Evolutionary conservation across 768 basidiomycete species (phyloP), one percentile per base, ranked within the genome.

Genomic region (Boletus barrowsii): DNA sequence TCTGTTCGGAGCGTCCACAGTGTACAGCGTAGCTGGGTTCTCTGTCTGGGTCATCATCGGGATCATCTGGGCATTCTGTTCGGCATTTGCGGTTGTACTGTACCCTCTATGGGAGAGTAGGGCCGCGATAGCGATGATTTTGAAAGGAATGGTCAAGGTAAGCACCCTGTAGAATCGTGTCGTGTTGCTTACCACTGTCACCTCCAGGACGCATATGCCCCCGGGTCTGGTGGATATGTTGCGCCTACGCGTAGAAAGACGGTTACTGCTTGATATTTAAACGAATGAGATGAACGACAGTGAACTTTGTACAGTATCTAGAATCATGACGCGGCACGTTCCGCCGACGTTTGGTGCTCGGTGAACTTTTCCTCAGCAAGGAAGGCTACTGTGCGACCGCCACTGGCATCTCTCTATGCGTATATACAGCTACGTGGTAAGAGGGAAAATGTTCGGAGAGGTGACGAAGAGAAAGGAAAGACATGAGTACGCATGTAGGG

Each of bases 61-160:
- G 2, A 86, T 97, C 55, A 73, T 86, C 35, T 97, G 93, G 93
- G 76, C 86, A 20, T 94, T 95, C 71, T 74, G 78, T 47, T 93
- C 90, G 2, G 76, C 84, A 4, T 77, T 87, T 55, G 74, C 82
- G 8, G 90, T 93, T 41, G 90, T 95, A 20, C 22, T 96, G 14
- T 93, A 92, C 62, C 94, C 94, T 18, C 73, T 96, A 5, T 96
- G 79, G 73, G 94, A 98, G 75, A 91, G 88, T 49, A 75, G 90
- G 40, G 73, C 58, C 5, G 90, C 88, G 0, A 64, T 98, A 43
- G 35, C 14, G 8, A 71, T 81, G 67, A 89, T 95, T 46, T 32
- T 57, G 24, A 68, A 66, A 45, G 90, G 91, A 9, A 72, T 92
- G 40, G 58, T 83, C 58, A 90, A 84, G 79, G 90, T 86, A 39